A percentile compares a stretch with the other conserved stretches of the same genome.
Conservation (phyloP, 441 rosid genomes). For the Aleurites moluccanus region DNA sequence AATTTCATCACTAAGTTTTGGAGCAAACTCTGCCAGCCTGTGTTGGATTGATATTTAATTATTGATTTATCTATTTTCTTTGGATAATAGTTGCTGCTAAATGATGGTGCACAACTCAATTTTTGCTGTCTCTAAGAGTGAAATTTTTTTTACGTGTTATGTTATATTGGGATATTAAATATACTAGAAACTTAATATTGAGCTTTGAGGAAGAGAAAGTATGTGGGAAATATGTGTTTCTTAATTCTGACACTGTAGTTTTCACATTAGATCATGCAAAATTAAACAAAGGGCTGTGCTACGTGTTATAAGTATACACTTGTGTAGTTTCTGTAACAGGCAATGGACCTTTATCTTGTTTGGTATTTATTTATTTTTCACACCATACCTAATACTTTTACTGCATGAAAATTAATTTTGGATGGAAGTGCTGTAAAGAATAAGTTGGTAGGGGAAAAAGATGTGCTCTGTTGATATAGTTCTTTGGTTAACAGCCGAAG, state of each 20-base stretch:
- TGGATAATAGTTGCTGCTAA: not conserved
- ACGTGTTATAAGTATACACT: not conserved
- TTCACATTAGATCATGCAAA: not conserved
- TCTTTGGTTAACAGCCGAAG: not conserved
- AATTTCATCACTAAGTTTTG: not conserved
- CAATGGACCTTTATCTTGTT: not conserved
- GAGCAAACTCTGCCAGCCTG: not conserved
- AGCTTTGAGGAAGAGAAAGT: not conserved
- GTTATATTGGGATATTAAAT: not conserved
- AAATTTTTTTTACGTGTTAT: not conserved
- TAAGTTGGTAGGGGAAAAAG: not conserved
- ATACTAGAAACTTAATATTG: not conserved
- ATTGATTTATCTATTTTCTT: not conserved
- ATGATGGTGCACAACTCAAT: not conserved
- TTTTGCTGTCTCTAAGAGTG: not conserved
- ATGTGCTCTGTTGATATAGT: not conserved
- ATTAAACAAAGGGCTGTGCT: not conserved
- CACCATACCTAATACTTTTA: not conserved
- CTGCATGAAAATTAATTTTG: too few species aligned
- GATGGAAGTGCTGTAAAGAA: not conserved
- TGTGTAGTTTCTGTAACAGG: not conserved
- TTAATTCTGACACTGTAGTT: not conserved
- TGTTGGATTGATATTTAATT: not conserved
- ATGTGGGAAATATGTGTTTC: not conserved
- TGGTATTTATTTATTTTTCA: conserved; percentile 3